phyloP scores from a whole-genome alignment of 2,329 filamentous ascomycete species.

The Monilinia polystroma region DNA sequence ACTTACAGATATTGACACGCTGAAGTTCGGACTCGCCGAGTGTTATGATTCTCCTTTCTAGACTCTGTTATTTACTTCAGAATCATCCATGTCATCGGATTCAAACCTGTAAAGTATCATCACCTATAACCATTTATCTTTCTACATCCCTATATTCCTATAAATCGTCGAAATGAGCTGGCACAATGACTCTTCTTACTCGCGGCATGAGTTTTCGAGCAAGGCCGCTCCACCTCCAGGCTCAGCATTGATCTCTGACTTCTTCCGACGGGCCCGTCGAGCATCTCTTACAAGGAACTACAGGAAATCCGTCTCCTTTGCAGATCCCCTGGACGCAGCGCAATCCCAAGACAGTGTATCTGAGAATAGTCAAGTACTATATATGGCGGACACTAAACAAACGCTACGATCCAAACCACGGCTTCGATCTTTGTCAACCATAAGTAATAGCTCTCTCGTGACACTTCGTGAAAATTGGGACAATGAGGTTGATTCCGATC shows the following conservation, averaged over 20 bases:
- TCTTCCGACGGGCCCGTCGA: slow-evolving; percentile 18
- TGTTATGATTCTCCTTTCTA: not conserved
- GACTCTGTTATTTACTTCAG: not conserved
- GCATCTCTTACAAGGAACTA: slow-evolving; percentile 19
- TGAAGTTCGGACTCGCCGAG: not conserved
- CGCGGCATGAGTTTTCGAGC: slow-evolving; percentile 17
- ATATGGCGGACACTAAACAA: slow-evolving; percentile 28
- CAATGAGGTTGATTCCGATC: slow-evolving; percentile 6
- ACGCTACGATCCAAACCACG: slow-evolving; percentile 14
- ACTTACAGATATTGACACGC: not conserved
- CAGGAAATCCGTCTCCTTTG: slow-evolving; percentile 18
- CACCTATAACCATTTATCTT: slow-evolving; percentile 11
- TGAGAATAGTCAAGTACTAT: slow-evolving; percentile 34
- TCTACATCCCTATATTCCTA: slow-evolving; percentile 13
- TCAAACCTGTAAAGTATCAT: slow-evolving; percentile 12
- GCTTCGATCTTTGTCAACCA: slow-evolving; percentile 33
- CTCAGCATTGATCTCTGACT: slow-evolving; percentile 1
- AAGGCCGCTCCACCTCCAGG: not conserved
- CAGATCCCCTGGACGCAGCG: slow-evolving; percentile 6
- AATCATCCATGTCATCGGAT: not conserved
- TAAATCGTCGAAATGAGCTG: slow-evolving; percentile 14
- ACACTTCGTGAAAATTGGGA: slow-evolving; percentile 27
- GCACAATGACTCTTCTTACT: slow-evolving; percentile 15
- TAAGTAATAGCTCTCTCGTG: slow-evolving; percentile 30
- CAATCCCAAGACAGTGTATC: slow-evolving; percentile 24